Evolutionary conservation across 192 early-diverging fungal genomes (phyloP), one percentile per base, ranked within the genome.

Genomic region (Gigaspora rosea): DNA sequence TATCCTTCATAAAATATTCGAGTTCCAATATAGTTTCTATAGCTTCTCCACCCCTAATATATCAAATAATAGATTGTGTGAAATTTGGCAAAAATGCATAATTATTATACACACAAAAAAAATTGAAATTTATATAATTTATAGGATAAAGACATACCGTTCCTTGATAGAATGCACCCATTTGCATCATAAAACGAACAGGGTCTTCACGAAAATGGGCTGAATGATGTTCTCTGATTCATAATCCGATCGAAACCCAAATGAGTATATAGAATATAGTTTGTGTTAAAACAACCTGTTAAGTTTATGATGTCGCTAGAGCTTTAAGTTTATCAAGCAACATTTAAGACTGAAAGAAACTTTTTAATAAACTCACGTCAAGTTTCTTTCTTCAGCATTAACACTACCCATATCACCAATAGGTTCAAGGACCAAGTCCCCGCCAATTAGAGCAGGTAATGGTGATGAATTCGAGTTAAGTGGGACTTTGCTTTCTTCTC

Each of bases 31-130:
- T 93, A 93, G 69, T 90, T 85, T 76, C 87, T 90, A 73, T 94
- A 92, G 41, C 90, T 88, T 83, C 91, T 86, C 93, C 93, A 94
- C 9, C 93, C 92, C 92, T 94, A 76, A 68, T 51, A 77, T n/a
- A 35, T 46, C 4, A 57, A 61, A 20, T 41, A 68, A 74, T 68
- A 49, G 48, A 5, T 54, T 32, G 6, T 11, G 22, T 2, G 5
- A 20, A 27, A 27, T 27, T 27, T 27, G 27, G 1, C 27, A 27
- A 27, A 27, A 27, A 27, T 33, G 51, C 35, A 56, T 57, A 46
- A 16, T 57, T 46, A 36, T 16, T 63, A 22, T 9, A 61, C n/a
- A 71, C 20, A 11, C 3, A n/a, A 20, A 18, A 27, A n/a, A 16
- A 5, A 15, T 54, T 41, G 8, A 12, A 4, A 12, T 13, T 41